A percentile compares a stretch with the other conserved stretches of the same genome.
Evolutionary conservation across 2,329 filamentous ascomycete species (phyloP).

Genomic region (Nothophaeocryptopus gaeumannii): DNA sequence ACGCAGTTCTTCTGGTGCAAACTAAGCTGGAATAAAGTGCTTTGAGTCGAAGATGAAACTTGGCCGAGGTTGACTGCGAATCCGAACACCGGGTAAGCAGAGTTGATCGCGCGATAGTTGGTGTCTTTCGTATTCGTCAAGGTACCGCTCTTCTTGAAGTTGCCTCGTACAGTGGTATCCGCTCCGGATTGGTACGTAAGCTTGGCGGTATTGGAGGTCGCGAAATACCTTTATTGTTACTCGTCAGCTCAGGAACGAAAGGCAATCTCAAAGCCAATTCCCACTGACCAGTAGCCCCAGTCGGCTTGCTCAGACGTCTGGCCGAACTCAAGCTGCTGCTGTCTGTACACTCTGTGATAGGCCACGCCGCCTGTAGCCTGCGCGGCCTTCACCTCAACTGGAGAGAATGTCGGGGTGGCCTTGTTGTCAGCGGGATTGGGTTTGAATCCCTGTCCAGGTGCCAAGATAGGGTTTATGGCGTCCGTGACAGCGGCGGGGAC

Average conservation of each 20-base stretch:
- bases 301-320: constrained; percentile 50
- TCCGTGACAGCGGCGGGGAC: constrained; percentile 9
- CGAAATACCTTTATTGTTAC: constrained; percentile 45
- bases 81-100: constrained; percentile 52
- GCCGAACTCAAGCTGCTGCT: constrained; percentile 40
- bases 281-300: constrained; percentile 47
- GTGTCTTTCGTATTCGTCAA: constrained; percentile 46
- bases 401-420: constrained; percentile 8
- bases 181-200: constrained; percentile 49
- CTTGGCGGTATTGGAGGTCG: constrained; percentile 43
- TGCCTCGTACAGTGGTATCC: constrained; percentile 46
- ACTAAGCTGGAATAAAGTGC: constrained; percentile 50
- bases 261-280: no score
- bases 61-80: constrained; percentile 51
- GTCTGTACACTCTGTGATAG: constrained; percentile 32
- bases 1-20: constrained; percentile 51
- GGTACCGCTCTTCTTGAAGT: constrained; percentile 45
- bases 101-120: constrained; percentile 48
- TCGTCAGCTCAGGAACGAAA: not conserved
- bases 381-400: constrained; percentile 6
- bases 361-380: constrained; percentile 20
- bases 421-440: constrained; percentile 4
- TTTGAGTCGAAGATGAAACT: constrained; percentile 38
- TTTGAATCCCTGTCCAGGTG: constrained; percentile 4
- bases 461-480: constrained; percentile 13